These are phyloP conservation scores for Eucalyptus coolabah DNA, from an alignment of 345 rosid genomes.

Conservation along the genomic window DNA sequence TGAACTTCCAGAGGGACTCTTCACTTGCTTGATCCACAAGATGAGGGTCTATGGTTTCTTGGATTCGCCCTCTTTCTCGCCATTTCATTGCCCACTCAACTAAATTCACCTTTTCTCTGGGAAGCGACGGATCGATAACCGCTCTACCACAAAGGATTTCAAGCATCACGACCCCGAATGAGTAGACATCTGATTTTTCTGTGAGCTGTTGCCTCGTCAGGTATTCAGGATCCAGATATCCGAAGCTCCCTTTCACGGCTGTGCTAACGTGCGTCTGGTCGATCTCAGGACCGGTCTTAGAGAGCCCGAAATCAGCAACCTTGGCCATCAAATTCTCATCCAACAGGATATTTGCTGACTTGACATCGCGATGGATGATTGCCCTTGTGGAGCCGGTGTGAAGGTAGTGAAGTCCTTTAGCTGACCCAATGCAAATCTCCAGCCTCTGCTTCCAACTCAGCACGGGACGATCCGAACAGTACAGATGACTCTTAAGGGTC, in stretches of 20 bases:
- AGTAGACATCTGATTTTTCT: slow-evolving; percentile 6
- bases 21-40: not conserved
- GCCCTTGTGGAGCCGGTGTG: slow-evolving; percentile 5
- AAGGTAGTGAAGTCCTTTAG: slow-evolving; percentile 9
- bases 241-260: slow-evolving; percentile 7
- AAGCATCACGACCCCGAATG: slow-evolving; percentile 8
- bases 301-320: slow-evolving; percentile 3
- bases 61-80: not conserved
- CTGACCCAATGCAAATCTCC: slow-evolving; percentile 6
- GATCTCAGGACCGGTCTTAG: not conserved
- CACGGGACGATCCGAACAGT: not conserved
- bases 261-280: slow-evolving; percentile 5
- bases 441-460: slow-evolving; percentile 2
- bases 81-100: not conserved
- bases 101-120: not conserved
- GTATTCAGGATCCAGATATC: slow-evolving; percentile 8
- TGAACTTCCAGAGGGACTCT: not conserved
- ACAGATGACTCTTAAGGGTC: slow-evolving; percentile 1
- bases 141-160: not conserved
- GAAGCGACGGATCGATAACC: slow-evolving; percentile 1
- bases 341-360: slow-evolving; percentile 1
- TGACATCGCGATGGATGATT: slow-evolving; percentile 10
- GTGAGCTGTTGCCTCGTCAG: slow-evolving; percentile 3
- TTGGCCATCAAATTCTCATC: slow-evolving; percentile 6
- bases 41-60: not conserved